Base-by-base conservation (phyloP, 164 flowering plant species). In the Tetracentron sinense region DNA sequence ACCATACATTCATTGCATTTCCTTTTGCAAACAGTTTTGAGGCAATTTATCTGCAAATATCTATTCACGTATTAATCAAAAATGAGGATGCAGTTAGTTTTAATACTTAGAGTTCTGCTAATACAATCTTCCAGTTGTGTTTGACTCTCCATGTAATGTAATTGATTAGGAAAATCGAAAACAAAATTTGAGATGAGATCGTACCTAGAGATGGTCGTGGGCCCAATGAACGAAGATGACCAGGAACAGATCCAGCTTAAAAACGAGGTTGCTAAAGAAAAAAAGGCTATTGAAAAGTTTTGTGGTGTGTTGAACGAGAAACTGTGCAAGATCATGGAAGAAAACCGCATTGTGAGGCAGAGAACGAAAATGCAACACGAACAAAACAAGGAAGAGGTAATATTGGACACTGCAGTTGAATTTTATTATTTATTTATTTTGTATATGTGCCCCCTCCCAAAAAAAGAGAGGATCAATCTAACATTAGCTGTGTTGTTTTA, bases 371-470 rank as follows among this genome's bases (percentile, higher is more conserved):
- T 63, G 62, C 88, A 87, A 22, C 83, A 88, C 60, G 86, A 88
- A 28, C 81, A 91, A 65, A 85, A 77, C 72, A 82, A 76, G 63
- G 93, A 89, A 75, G 93, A 86, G 96, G 98, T 91, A 81, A 54
- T 33, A 30, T 22, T 26, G 6, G 50, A 49, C 31, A 38, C 22
- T 30, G 21, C 7, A 17, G 44, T 8, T 38, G 11, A 38, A 38
- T 38, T 38, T 38, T 38, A 16, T 38, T 38, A 8, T 8, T 38
- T 38, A 38, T 38, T 16, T 38, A 8, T 38, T 10, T 38, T 38
- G 8, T 38, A 16, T 38, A 4, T 38, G 8, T 33, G 4, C 10
- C 4, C 4, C 10, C 38, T 33, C 10, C 38, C 38, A 33, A 4
- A 10, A 16, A 38, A 8, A 8, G 44, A 8, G 15, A 38, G 14